phyloP scores from a whole-genome alignment of 2,329 filamentous ascomycete species.

The Rhytidhysteron rufulum region DNA sequence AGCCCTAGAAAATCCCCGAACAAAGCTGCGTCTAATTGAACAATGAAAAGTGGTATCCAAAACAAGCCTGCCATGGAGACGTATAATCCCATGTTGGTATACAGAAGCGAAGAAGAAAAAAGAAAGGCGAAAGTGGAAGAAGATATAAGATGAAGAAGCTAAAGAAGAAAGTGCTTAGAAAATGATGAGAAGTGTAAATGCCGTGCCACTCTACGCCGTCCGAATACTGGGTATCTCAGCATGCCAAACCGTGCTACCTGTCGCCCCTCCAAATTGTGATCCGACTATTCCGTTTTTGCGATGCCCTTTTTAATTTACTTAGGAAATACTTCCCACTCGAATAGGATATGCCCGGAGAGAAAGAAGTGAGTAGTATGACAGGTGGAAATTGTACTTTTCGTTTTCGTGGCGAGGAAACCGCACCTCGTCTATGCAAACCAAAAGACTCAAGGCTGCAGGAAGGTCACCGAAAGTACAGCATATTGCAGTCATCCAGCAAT shows the following conservation, averaged over 20 bases:
- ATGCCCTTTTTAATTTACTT: too few relatives aligned
- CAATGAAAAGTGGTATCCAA: too few relatives aligned
- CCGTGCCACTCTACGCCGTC: slow-evolving; percentile 8
- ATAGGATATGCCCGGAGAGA: not conserved
- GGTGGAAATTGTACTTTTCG: not conserved
- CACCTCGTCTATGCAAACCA: too few relatives aligned
- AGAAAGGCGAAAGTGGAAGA: not conserved
- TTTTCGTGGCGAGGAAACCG: too few relatives aligned
- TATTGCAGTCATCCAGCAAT: not conserved
- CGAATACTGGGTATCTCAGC: slow-evolving; percentile 15
- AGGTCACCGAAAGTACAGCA: not conserved
- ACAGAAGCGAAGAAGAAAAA: too few relatives aligned
- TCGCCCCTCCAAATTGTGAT: not conserved
- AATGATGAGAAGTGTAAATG: slow-evolving; percentile 4
- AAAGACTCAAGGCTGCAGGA: not conserved
- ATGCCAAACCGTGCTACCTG: slow-evolving; percentile 7
- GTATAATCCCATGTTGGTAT: too few relatives aligned
- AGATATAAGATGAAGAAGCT: not conserved
- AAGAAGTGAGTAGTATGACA: not conserved
- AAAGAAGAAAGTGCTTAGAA: slow-evolving; percentile 3
- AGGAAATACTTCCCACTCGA: too few relatives aligned
- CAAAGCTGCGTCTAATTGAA: too few relatives aligned
- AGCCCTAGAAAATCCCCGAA: too few relatives aligned
- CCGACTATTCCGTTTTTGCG: too few relatives aligned
- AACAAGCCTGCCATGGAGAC: too few relatives aligned